Percentiles rank a stretch among this genome's conserved stretches.
Conservation (phyloP, 1,139 yeast species). For the Geotrichum histeridarum region DNA sequence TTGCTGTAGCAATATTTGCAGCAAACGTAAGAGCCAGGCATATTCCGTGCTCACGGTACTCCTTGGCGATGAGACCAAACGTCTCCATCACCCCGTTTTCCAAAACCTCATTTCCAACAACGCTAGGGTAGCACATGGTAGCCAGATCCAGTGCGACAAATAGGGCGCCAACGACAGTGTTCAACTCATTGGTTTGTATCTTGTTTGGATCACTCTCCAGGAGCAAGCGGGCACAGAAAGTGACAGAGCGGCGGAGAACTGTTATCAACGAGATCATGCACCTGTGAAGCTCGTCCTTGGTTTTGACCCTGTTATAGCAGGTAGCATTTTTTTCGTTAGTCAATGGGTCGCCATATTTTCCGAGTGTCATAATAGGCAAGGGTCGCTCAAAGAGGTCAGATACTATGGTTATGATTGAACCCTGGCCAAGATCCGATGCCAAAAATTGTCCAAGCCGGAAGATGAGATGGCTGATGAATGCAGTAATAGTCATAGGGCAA, state of each 20-base stretch:
- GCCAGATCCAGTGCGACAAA: slow-evolving; percentile 8
- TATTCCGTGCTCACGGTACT: slow-evolving; percentile 9
- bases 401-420: background rate
- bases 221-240: background rate
- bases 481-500: slow-evolving; percentile 8
- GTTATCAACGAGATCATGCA: slow-evolving; percentile 4
- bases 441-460: slow-evolving; percentile 5
- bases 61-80: slow-evolving; percentile 9
- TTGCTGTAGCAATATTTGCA: background rate
- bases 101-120: slow-evolving; percentile 1
- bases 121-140: slow-evolving; percentile 5
- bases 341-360: background rate
- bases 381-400: slow-evolving; percentile 1
- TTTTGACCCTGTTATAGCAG: background rate
- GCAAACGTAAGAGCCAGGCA: background rate
- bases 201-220: background rate
- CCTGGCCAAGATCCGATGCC: slow-evolving; percentile 1
- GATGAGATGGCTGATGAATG: slow-evolving; percentile 8
- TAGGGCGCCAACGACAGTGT: background rate
- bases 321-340: background rate
- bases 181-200: slow-evolving; percentile 3
- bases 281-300: slow-evolving; percentile 4
- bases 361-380: slow-evolving; percentile 1
- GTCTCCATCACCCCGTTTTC: slow-evolving; percentile 11
- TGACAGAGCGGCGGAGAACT: slow-evolving; percentile 7